These are phyloP conservation scores for Bondarzewia mesenterica DNA, from an alignment of 1,284 basidiomycete genomes.

Conservation along the genomic window DNA sequence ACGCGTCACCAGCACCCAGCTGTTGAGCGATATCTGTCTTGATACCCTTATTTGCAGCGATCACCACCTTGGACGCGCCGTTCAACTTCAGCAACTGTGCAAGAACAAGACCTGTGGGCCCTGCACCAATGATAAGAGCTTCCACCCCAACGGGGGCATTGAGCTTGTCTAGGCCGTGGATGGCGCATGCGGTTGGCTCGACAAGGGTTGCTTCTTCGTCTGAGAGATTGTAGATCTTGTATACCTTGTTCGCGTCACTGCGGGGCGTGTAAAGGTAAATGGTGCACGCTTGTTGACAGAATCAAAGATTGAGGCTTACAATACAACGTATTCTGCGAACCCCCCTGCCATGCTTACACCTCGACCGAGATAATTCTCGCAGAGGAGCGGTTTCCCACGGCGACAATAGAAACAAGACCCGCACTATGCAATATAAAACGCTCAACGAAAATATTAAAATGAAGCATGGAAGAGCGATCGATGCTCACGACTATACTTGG, in stretches of 20 bases:
- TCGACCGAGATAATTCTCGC: constrained; percentile 71
- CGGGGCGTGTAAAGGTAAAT: constrained; percentile 1
- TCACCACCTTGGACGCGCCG: constrained; percentile 67
- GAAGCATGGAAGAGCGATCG: not conserved
- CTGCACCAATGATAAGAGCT: constrained; percentile 71
- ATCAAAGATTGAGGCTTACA: constrained; percentile 39
- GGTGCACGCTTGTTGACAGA: not conserved
- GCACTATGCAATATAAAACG: constrained; percentile 38
- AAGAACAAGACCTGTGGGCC: constrained; percentile 78
- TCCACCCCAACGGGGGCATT: constrained; percentile 70
- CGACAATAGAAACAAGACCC: constrained; percentile 79
- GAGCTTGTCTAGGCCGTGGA: constrained; percentile 84
- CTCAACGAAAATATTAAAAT: not conserved
- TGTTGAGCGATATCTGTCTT: constrained; percentile 79
- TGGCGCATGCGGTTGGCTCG: constrained; percentile 82
- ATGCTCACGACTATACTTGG: constrained; percentile 47
- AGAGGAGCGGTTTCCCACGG: constrained; percentile 63
- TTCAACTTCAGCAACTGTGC: constrained; percentile 82
- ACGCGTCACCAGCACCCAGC: constrained; percentile 71
- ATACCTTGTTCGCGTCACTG: constrained; percentile 64
- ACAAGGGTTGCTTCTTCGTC: constrained; percentile 85
- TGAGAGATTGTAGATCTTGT: constrained; percentile 78
- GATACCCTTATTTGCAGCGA: constrained; percentile 80
- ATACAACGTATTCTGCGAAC: constrained; percentile 81
- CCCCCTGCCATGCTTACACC: constrained; percentile 76